Base-by-base conservation (phyloP, 495 filamentous ascomycete species). In the Filosporella fistucella region DNA sequence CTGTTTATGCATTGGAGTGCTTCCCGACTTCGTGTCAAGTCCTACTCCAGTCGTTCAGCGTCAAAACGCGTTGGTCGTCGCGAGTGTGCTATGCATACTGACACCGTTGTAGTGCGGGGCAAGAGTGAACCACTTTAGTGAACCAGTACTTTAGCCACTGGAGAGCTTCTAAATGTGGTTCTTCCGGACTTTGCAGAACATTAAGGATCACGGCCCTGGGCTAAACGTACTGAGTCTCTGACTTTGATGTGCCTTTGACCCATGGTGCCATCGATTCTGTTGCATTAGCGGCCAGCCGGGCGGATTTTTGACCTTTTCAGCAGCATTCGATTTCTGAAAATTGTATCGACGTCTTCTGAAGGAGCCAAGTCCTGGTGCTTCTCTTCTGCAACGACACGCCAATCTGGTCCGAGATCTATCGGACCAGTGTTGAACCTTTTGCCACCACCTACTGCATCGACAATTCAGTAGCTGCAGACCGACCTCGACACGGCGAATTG, bases 11-110 rank as follows among this genome's bases (percentile, higher is more conserved):
- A 78, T 36, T 45, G 43, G 35, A 38, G 24, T 63, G 63, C 67
- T 76, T 74, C 76, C 74, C 70, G 75, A 75, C 75, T 76, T 75
- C 65, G 66, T 76, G 73, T 77, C 64, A 70, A 66, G 58, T 55
- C 62, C 57, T 67, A 59, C 68, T 67, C 72, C 72, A 75, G 67
- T 75, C 68, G 57, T 63, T 63, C 57, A 47, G 47, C 45, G 52
- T 59, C 45, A 47, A 30, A 54, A 21, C 38, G 44, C 45, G 30
- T 36, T n/a, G 46, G 16, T 22, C 21, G 41, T 51, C 33, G 22
- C 55, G 37, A 53, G 25, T 36, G 14, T 42, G 4, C n/a, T n/a
- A n/a, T n/a, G n/a, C n/a, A n/a, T n/a, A n/a, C n/a, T n/a, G 39
- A 37, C 34, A 45, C 52, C 52, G 47, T 56, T 55, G 40, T 29